Evolutionary conservation across 352 stramenopile genomes (phyloP).

Genomic region (Phytophthora kernoviae): DNA sequence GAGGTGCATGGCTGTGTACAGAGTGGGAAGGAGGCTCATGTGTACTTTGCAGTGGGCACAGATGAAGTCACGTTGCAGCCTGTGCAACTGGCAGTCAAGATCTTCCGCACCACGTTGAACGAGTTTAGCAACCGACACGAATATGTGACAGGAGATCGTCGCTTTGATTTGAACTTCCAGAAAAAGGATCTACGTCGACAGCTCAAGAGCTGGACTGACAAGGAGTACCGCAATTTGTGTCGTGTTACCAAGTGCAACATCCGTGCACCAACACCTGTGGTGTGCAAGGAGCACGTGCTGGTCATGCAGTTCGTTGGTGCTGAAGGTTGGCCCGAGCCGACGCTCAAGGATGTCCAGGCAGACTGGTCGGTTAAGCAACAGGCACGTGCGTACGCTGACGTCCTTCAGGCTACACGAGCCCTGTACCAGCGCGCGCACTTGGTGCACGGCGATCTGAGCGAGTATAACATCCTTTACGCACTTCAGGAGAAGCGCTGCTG

Average conservation of each 20-base stretch:
- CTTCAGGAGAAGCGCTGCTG: conserved; percentile 61
- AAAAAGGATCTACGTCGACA: conserved; percentile 70
- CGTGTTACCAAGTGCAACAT: conserved; percentile 54
- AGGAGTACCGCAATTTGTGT: conserved; percentile 71
- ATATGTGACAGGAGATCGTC: conserved; percentile 83
- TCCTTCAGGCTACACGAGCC: conserved; percentile 48
- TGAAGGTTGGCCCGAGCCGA: conserved; percentile 63
- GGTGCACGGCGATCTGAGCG: conserved; percentile 73
- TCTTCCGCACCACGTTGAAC: conserved; percentile 87
- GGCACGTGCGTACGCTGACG: conserved; percentile 55
- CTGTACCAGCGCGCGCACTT: conserved; percentile 63
- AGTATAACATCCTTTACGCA: conserved; percentile 91
- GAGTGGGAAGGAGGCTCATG: conserved; percentile 83
- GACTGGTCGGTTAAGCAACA: conserved; percentile 60
- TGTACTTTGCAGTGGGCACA: conserved; percentile 74
- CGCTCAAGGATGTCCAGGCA: conserved; percentile 59
- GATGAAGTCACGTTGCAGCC: conserved; percentile 48
- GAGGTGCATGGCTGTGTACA: conserved; percentile 79
- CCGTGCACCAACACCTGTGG: conserved; percentile 43
- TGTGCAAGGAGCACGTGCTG: conserved; percentile 71
- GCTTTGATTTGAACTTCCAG: conserved; percentile 78
- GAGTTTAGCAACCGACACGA: conserved; percentile 83
- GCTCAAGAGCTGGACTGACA: conserved; percentile 79
- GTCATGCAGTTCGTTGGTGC: conserved; percentile 75
- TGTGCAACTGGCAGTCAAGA: conserved; percentile 64